These are phyloP conservation scores for Wallacemonas sp. DNA, from an alignment of 208 protist species.

Conservation along the genomic window DNA sequence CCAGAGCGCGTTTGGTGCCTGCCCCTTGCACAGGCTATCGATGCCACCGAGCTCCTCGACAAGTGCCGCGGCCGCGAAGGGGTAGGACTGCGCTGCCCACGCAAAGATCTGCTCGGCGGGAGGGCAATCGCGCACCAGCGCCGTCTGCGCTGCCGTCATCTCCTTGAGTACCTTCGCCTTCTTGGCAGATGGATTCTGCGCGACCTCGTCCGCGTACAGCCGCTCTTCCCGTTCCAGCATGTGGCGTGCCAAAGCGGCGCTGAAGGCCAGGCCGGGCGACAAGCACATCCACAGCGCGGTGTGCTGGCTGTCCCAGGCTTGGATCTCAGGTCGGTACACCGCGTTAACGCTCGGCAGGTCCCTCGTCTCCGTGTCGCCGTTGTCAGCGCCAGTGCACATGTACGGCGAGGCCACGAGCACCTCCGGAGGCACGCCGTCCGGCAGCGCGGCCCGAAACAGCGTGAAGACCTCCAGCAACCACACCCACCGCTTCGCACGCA, in stretches of 20 bases:
- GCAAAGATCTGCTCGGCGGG: constrained; percentile 45
- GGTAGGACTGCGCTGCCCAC: constrained; percentile 54
- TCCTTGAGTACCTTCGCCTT: constrained; percentile 55
- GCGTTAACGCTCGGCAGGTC: background rate
- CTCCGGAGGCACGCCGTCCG: constrained; percentile 4
- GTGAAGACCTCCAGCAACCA: constrained; percentile 75
- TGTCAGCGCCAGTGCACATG: background rate
- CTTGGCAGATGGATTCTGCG: constrained; percentile 6
- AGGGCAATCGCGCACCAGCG: constrained; percentile 25
- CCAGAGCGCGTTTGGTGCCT: constrained; percentile 15
- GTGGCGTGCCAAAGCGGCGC: constrained; percentile 68
- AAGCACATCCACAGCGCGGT: constrained; percentile 18
- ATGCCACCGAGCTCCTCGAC: constrained; percentile 45
- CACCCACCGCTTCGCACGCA: constrained; percentile 73
- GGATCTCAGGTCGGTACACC: background rate
- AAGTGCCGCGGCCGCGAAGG: constrained; percentile 45
- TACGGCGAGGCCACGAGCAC: background rate
- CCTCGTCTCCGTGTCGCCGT: background rate
- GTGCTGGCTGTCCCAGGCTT: constrained; percentile 10
- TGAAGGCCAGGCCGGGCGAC: constrained; percentile 78
- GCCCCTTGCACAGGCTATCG: constrained; percentile 21
- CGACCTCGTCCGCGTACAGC: constrained; percentile 4
- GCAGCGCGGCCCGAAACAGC: constrained; percentile 13
- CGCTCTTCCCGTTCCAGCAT: constrained; percentile 61
- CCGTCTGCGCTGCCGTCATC: constrained; percentile 32